Conservation (phyloP, 352 stramenopile genomes). For the Phytophthora europaea region DNA sequence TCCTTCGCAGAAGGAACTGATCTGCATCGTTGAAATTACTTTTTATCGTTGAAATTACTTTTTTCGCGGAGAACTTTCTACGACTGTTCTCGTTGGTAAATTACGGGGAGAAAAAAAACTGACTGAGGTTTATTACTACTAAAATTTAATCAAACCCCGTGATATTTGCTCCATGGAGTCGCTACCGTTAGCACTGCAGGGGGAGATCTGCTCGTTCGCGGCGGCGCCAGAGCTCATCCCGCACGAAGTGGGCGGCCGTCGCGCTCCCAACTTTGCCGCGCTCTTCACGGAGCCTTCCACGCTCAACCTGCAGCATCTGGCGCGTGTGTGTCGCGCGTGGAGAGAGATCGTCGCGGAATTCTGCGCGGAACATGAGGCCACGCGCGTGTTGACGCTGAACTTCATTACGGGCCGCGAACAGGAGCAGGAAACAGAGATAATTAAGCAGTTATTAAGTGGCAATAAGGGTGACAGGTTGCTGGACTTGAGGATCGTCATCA, state of each 20-base stretch:
- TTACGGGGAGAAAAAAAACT: too few relatives aligned
- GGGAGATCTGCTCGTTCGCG: slow-evolving; percentile 49
- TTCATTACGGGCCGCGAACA: slow-evolving; percentile 43
- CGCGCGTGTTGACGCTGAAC: slow-evolving; percentile 35
- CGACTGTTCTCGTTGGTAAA: too few relatives aligned
- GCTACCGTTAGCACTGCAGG: slow-evolving; percentile 39
- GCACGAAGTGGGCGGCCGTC: slow-evolving; percentile 2
- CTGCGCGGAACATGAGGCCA: slow-evolving; percentile 24
- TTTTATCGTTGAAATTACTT: too few relatives aligned
- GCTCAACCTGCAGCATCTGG: slow-evolving; percentile 36
- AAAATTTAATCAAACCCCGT: slow-evolving; percentile 1
- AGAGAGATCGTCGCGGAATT: slow-evolving; percentile 27
- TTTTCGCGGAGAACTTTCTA: too few relatives aligned
- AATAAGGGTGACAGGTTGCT: slow-evolving; percentile 26
- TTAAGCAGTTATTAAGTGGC: slow-evolving; percentile 16
- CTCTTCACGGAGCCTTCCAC: slow-evolving; percentile 37
- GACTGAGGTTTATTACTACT: too few relatives aligned
- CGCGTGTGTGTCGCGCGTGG: slow-evolving; percentile 45
- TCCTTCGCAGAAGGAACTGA: too few relatives aligned
- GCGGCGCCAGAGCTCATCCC: slow-evolving; percentile 51
- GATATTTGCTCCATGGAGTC: slow-evolving; percentile 27
- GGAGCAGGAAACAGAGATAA: slow-evolving; percentile 30
- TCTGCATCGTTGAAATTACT: too few relatives aligned
- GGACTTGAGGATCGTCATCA: slow-evolving; percentile 45
- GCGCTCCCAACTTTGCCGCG: slow-evolving; percentile 38